These are phyloP conservation scores for Zopfia rhizophila DNA, from an alignment of 2,329 filamentous ascomycete species.

Conservation along the genomic window DNA sequence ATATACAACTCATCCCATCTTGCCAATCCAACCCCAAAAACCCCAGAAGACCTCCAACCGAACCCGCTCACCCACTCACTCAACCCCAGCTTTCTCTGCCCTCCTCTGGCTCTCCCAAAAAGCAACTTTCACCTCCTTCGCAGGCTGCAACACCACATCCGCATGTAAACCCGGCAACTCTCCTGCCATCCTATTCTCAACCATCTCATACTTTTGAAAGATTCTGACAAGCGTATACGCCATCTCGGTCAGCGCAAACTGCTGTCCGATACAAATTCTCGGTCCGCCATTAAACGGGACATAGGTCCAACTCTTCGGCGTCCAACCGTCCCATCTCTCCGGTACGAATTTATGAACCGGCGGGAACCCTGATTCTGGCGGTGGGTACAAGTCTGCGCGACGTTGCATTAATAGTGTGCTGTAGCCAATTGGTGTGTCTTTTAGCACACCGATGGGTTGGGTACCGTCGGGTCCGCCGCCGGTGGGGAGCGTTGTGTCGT, in stretches of 20 bases:
- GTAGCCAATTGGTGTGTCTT: conserved; percentile 59
- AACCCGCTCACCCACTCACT: too few species aligned
- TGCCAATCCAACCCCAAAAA: too few species aligned
- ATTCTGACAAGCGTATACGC: conserved; percentile 60
- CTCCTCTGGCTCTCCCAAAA: too few species aligned
- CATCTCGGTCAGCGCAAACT: conserved; percentile 63
- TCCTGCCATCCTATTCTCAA: conserved; percentile 54
- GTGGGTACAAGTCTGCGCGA: conserved; percentile 60
- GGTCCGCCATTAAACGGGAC: conserved; percentile 62
- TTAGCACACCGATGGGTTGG: conserved; percentile 56
- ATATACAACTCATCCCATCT: too few species aligned
- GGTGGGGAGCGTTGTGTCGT: conserved; percentile 60
- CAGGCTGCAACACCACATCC: conserved; percentile 62
- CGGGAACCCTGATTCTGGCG: conserved; percentile 50
- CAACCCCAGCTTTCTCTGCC: too few species aligned
- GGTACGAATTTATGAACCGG: conserved; percentile 57
- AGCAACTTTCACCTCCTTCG: conserved; percentile 51
- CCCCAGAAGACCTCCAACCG: too few species aligned
- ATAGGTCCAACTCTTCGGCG: conserved; percentile 60
- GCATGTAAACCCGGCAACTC: conserved; percentile 52
- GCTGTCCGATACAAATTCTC: conserved; percentile 62
- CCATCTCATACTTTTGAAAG: conserved; percentile 55
- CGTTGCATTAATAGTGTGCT: conserved; percentile 61
- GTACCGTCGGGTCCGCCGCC: conserved; percentile 59
- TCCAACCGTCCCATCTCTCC: conserved; percentile 62